Conservation (phyloP, 2,329 filamentous ascomycete genomes). For the Neobulgaria alba region DNA sequence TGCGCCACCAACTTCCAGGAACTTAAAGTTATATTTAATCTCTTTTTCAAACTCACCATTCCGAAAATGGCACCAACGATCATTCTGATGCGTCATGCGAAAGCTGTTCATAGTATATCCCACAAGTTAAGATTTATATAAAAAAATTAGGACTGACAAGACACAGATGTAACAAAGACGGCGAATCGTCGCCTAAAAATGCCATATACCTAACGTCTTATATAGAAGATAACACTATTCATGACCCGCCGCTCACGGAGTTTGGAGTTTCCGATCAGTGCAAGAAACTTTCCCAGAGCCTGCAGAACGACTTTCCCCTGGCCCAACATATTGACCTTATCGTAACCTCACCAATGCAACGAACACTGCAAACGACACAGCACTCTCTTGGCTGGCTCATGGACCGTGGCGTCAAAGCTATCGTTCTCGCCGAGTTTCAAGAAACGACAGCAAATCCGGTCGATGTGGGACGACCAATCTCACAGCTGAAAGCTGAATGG, state of each 20-base stretch:
- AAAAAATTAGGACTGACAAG: neutral
- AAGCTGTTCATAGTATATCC: slow-evolving; percentile 30
- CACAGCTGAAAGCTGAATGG: slow-evolving; percentile 3
- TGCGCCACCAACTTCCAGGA: too few species aligned
- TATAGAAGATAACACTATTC: slow-evolving; percentile 11
- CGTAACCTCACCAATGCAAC: slow-evolving; percentile 8
- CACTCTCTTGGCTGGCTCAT: slow-evolving; percentile 6
- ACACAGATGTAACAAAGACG: slow-evolving; percentile 27
- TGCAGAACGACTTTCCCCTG: slow-evolving; percentile 4
- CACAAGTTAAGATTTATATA: too few species aligned
- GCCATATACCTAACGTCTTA: too few species aligned
- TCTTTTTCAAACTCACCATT: too few species aligned
- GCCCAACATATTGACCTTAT: slow-evolving; percentile 6
- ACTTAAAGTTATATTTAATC: too few species aligned
- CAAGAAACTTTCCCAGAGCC: slow-evolving; percentile 1
- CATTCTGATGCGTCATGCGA: slow-evolving; percentile 30
- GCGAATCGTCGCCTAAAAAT: too few species aligned
- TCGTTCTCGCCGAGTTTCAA: slow-evolving; percentile 8
- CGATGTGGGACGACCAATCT: slow-evolving; percentile 9
- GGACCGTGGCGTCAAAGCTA: slow-evolving; percentile 1
- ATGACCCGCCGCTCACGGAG: slow-evolving; percentile 11
- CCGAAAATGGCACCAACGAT: slow-evolving; percentile 30
- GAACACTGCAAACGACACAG: slow-evolving; percentile 11
- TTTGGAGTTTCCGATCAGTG: slow-evolving; percentile 8
- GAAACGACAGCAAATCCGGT: slow-evolving; percentile 11